These are phyloP conservation scores for Hyaloscypha bicolor DNA, from an alignment of 495 filamentous ascomycete species.

Conservation along the genomic window DNA sequence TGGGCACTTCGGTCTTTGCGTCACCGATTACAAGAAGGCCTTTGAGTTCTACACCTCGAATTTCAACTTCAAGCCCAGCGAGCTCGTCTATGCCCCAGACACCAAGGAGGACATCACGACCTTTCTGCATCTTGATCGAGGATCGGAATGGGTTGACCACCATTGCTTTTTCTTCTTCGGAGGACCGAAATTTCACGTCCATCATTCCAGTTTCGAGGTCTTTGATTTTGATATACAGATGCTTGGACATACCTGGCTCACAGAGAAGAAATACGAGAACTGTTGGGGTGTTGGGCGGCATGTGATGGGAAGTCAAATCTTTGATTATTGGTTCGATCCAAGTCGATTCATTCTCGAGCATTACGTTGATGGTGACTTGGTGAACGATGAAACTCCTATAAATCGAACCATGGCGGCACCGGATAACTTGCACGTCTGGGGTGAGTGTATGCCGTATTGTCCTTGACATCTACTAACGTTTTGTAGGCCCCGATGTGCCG, in stretches of 20 bases:
- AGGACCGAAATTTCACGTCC: conserved; percentile 60
- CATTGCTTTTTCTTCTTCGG: conserved; percentile 71
- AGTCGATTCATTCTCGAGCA: conserved; percentile 65
- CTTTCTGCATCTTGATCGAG: conserved; percentile 69
- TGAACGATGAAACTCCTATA: conserved; percentile 58
- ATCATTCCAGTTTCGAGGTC: conserved; percentile 75
- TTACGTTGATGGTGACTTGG: conserved; percentile 71
- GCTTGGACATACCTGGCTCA: conserved; percentile 73
- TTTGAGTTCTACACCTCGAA: conserved; percentile 63
- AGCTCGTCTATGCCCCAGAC: conserved; percentile 54
- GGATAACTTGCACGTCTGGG: conserved; percentile 53
- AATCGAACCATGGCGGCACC: conserved; percentile 43
- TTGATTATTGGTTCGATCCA: conserved; percentile 77
- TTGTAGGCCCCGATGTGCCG: conserved; percentile 23
- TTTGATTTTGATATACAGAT: conserved; percentile 76
- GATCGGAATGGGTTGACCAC: conserved; percentile 64
- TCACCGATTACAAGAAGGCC: conserved; percentile 58
- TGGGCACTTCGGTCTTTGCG: conserved; percentile 70
- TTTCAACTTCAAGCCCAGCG: conserved; percentile 69
- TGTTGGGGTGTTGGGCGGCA: conserved; percentile 77
- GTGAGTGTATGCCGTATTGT: conserved; percentile 34
- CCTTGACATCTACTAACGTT: conserved; percentile 11
- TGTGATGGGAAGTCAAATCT: conserved; percentile 63
- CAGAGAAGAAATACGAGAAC: conserved; percentile 61
- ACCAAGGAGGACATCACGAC: conserved; percentile 51